Evolutionary conservation across 768 basidiomycete species (phyloP).

Genomic region (Polyporus arcularius): DNA sequence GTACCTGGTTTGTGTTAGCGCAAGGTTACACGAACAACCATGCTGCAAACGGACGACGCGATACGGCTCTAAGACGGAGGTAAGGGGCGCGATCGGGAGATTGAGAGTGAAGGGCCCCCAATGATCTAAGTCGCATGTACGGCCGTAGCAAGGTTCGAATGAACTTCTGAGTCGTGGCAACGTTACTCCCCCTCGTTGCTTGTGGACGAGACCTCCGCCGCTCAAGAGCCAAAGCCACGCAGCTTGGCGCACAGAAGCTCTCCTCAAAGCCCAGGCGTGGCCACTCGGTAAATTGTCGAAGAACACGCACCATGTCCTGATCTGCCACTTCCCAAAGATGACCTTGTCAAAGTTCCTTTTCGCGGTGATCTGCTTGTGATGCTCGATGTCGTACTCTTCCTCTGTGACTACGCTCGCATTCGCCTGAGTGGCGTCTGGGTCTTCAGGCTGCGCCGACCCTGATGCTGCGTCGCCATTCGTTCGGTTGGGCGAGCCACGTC

Average conservation of each 20-base stretch:
- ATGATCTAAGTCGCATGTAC: too few relatives aligned
- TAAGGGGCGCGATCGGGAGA: too few relatives aligned
- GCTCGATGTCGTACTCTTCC: slow-evolving; percentile 69
- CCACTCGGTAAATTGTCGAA: neutral
- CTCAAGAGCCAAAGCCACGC: neutral
- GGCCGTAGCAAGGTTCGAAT: too few relatives aligned
- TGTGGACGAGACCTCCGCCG: too few relatives aligned
- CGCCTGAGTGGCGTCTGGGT: slow-evolving; percentile 11
- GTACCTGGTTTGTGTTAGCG: slow-evolving; percentile 57
- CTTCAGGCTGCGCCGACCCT: slow-evolving; percentile 17
- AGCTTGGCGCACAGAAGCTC: neutral
- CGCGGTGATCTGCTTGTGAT: slow-evolving; percentile 65
- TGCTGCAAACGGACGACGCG: neutral
- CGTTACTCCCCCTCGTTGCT: too few relatives aligned
- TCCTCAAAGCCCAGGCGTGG: neutral
- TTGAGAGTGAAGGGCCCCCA: too few relatives aligned
- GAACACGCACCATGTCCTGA: slow-evolving; percentile 78
- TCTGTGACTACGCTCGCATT: slow-evolving; percentile 48
- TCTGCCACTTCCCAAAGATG: slow-evolving; percentile 81
- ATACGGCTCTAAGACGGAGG: neutral
- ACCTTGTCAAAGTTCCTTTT: slow-evolving; percentile 87
- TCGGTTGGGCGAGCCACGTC: slow-evolving; percentile 15
- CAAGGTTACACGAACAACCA: neutral
- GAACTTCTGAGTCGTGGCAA: too few relatives aligned
- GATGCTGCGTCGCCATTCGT: slow-evolving; percentile 9